phyloP scores from a whole-genome alignment of 23 red algal genomes.

The Cyanidiococcus yangmingshanensis region DNA sequence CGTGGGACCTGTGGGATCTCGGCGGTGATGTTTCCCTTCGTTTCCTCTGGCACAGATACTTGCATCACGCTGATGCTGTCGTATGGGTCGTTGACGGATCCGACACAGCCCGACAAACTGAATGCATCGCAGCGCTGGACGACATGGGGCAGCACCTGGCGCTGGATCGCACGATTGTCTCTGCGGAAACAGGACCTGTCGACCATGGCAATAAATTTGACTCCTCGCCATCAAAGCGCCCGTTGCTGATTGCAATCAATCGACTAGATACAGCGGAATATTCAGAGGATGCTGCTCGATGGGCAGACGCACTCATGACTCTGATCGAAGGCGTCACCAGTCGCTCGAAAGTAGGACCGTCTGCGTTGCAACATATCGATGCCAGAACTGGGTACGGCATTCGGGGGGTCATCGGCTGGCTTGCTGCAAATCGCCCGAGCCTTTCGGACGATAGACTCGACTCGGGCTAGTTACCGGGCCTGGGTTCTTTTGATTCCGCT shows the following conservation, averaged over 20 bases:
- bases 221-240: not conserved
- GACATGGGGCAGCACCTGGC: not conserved
- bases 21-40: constrained; percentile 54
- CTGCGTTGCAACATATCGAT: not conserved
- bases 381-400: not conserved
- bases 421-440: not conserved
- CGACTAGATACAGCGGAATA: not conserved
- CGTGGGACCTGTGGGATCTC: constrained; percentile 70
- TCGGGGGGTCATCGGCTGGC: not conserved
- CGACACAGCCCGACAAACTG: not conserved
- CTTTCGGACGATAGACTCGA: no score
- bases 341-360: not conserved
- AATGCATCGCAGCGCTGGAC: not conserved
- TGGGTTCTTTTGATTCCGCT: no score
- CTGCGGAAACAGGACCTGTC: not conserved
- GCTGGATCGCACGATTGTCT: not conserved
- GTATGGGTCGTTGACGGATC: constrained; percentile 72
- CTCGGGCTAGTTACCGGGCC: no score
- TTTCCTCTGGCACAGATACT: constrained; percentile 66
- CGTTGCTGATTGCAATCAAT: not conserved
- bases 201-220: not conserved
- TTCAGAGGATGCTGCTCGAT: not conserved
- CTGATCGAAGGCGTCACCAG: not conserved
- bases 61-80: constrained; percentile 50
- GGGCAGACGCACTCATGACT: not conserved